These are phyloP conservation scores for Firmiana major DNA, from an alignment of 345 rosid species.

Conservation along the genomic window DNA sequence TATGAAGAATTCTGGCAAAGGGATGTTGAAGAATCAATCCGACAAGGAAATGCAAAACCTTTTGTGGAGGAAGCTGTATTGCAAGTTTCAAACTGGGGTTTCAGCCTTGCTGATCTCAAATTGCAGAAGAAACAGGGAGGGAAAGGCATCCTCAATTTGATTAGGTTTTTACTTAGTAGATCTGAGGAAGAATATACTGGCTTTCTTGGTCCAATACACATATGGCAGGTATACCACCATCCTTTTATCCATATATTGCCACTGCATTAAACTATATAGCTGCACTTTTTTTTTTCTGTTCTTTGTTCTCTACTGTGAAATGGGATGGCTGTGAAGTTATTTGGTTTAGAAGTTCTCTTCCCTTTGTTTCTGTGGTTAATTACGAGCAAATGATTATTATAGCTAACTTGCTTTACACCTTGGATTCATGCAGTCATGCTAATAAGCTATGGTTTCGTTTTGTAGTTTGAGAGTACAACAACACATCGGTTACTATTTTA, in stretches of 20 bases:
- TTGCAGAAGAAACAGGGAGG: slow-evolving; percentile 46
- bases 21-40: slow-evolving; percentile 67
- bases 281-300: not conserved
- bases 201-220: slow-evolving; percentile 65
- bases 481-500: not conserved
- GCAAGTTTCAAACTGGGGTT: slow-evolving; percentile 70
- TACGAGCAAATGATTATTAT: not conserved
- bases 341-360: not conserved
- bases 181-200: slow-evolving; percentile 50
- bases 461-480: not conserved
- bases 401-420: not conserved
- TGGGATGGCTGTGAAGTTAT: not conserved
- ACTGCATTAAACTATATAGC: not conserved
- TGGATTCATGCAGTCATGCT: not conserved
- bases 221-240: slow-evolving; percentile 60
- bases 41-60: slow-evolving; percentile 58
- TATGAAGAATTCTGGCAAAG: slow-evolving; percentile 75
- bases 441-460: not conserved
- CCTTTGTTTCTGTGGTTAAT: not conserved
- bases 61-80: slow-evolving; percentile 62
- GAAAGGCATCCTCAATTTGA: slow-evolving; percentile 40
- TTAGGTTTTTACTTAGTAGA: slow-evolving; percentile 33
- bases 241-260: not conserved
- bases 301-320: not conserved
- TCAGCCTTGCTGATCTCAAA: slow-evolving; percentile 56